Percentiles rank a stretch among this genome's conserved stretches.
phyloP scores from a whole-genome alignment of 2,329 filamentous ascomycete genomes.

The Madurella mycetomatis region DNA sequence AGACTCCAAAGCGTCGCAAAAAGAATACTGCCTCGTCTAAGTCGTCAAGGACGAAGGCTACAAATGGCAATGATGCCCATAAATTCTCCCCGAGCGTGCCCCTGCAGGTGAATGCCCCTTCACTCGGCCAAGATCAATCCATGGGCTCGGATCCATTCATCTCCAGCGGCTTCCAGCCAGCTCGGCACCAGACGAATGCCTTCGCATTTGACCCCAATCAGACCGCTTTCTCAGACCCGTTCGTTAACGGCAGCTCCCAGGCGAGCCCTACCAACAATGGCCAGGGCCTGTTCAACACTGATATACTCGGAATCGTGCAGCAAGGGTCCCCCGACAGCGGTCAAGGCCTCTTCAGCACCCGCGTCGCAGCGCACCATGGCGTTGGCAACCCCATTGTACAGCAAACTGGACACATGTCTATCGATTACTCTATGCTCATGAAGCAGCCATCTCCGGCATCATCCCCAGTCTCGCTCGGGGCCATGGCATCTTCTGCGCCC shows the following conservation, averaged over 20 bases:
- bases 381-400: background rate
- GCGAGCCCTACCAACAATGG: background rate
- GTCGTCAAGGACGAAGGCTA: background rate
- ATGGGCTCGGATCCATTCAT: constrained; percentile 8
- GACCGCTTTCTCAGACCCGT: background rate
- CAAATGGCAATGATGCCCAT: background rate
- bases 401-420: background rate
- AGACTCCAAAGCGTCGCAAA: constrained; percentile 3
- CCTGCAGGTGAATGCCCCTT: background rate
- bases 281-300: no score
- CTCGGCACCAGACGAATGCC: no score
- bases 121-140: constrained; percentile 6
- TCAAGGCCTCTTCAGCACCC: background rate
- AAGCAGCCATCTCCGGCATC: background rate
- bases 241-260: background rate
- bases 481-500: background rate
- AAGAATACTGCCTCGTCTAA: background rate
- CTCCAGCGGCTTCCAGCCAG: no score
- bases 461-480: background rate
- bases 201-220: no score
- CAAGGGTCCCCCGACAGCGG: background rate
- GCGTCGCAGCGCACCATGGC: background rate
- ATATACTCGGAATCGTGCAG: background rate
- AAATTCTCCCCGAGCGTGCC: background rate
- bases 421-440: constrained; percentile 6